A percentile compares a stretch with the other conserved stretches of the same genome.
Conservation (phyloP, 441 rosid species). For the Brassica balearica region DNA sequence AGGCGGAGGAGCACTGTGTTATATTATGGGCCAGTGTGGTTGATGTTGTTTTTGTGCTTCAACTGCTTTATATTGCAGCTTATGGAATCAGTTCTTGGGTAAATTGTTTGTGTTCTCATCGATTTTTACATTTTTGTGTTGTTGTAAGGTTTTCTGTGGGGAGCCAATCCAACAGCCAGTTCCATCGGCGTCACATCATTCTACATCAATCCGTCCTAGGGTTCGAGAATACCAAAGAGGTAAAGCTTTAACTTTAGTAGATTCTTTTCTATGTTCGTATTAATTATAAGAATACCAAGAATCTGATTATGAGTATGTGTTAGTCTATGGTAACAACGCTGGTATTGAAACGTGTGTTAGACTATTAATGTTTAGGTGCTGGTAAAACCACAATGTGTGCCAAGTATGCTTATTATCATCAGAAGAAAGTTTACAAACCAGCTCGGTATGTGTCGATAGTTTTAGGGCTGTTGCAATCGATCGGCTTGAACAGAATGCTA, state of each 20-base stretch:
- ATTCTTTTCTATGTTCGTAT: neutral
- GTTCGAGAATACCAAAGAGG: neutral
- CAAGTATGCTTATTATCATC: constrained; percentile 93
- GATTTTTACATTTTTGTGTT: constrained; percentile 27
- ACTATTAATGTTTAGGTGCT: constrained; percentile 57
- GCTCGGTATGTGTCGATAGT: constrained; percentile 95
- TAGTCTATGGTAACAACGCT: neutral
- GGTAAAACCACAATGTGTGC: constrained; percentile 96
- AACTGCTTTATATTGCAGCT: neutral
- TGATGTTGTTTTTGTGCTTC: neutral
- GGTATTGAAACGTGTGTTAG: neutral
- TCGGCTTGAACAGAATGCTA: constrained; percentile 96
- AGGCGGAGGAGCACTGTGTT: no score
- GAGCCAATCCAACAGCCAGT: constrained; percentile 74
- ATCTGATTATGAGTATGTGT: neutral
- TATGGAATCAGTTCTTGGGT: neutral
- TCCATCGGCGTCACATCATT: constrained; percentile 78
- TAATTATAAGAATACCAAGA: neutral
- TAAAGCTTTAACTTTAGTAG: neutral
- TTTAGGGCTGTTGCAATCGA: constrained; percentile 98
- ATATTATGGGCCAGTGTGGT: neutral
- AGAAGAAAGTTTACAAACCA: constrained; percentile 96
- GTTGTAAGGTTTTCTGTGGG: constrained; percentile 79
- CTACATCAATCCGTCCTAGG: no score
- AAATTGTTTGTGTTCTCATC: neutral